A percentile compares a stretch with the other conserved stretches of the same genome.
Conservation (phyloP, 169 alveolate genomes). For the Plasmodium inui region DNA sequence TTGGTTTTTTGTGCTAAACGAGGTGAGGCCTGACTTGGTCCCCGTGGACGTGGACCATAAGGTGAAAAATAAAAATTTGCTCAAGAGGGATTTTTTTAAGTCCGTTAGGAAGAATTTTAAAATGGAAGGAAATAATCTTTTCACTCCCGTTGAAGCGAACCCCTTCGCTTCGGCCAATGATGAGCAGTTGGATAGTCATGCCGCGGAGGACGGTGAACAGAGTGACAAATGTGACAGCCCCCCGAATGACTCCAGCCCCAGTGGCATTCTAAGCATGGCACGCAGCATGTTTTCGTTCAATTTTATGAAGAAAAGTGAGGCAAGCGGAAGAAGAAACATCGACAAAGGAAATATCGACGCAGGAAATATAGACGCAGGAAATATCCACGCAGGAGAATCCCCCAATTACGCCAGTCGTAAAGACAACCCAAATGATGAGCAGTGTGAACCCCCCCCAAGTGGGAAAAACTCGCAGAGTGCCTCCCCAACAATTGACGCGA, state of each 20-base stretch:
- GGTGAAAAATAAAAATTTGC: conserved; percentile 40
- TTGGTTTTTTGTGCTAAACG: conserved; percentile 75
- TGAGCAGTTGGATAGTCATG: too few relatives aligned
- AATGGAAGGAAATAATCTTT: conserved; percentile 17
- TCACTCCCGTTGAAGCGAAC: not conserved
- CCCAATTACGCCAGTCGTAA: not conserved
- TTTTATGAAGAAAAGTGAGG: not conserved
- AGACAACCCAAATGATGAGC: not conserved
- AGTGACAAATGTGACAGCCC: not conserved
- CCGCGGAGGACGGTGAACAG: not conserved
- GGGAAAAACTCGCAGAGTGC: not conserved
- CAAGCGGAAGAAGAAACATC: not conserved
- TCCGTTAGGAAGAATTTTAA: conserved; percentile 41
- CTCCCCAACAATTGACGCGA: not conserved
- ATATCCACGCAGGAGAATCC: not conserved
- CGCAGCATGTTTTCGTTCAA: conserved; percentile 9
- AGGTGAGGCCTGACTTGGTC: conserved; percentile 74
- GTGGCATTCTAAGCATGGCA: not conserved
- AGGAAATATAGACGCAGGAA: not conserved
- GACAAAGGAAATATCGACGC: not conserved
- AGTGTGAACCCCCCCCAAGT: not conserved
- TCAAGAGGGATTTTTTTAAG: conserved; percentile 34
- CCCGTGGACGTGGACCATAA: conserved; percentile 72
- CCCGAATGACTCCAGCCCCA: not conserved
- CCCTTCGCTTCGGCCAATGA: not conserved